Evolutionary conservation across 495 filamentous ascomycete species (phyloP).

Genomic region (Talaromyces borbonicus): DNA sequence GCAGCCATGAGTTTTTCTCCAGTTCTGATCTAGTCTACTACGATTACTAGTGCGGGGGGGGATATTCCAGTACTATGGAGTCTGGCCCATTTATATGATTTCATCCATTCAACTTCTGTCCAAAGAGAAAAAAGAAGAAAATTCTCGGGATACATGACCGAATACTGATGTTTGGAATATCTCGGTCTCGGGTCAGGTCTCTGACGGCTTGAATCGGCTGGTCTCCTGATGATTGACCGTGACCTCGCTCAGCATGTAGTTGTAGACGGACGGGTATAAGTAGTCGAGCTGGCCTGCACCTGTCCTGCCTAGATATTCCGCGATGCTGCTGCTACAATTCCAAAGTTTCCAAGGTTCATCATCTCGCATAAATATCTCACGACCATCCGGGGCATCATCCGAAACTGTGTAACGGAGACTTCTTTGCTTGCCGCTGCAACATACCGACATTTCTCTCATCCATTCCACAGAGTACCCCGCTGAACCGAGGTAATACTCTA

Average conservation of each 20-base stretch:
- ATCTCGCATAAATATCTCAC: too few species aligned
- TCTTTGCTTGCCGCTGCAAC: too few species aligned
- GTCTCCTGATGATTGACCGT: too few species aligned
- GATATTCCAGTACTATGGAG: background rate
- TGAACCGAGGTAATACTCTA: conserved; percentile 19
- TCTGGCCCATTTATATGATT: conserved; percentile 2
- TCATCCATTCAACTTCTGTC: background rate
- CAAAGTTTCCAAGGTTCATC: too few species aligned
- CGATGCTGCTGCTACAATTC: too few species aligned
- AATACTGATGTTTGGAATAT: background rate
- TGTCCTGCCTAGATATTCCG: too few species aligned
- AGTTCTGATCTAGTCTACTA: conserved; percentile 5
- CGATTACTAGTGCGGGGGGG: conserved; percentile 14
- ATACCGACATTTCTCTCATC: background rate
- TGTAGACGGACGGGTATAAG: too few species aligned
- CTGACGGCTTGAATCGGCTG: too few species aligned
- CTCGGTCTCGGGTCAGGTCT: too few species aligned
- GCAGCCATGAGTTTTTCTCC: background rate
- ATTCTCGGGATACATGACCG: conserved; percentile 1
- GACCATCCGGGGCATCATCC: too few species aligned
- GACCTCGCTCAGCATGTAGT: too few species aligned
- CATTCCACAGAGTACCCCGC: conserved; percentile 16
- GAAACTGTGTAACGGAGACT: background rate
- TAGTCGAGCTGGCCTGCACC: too few species aligned
- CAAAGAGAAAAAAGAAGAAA: background rate